Evolutionary conservation across 306 rosid genomes (phyloP), one percentile per base, ranked within the genome.

Genomic region (Vigna unguiculata): DNA sequence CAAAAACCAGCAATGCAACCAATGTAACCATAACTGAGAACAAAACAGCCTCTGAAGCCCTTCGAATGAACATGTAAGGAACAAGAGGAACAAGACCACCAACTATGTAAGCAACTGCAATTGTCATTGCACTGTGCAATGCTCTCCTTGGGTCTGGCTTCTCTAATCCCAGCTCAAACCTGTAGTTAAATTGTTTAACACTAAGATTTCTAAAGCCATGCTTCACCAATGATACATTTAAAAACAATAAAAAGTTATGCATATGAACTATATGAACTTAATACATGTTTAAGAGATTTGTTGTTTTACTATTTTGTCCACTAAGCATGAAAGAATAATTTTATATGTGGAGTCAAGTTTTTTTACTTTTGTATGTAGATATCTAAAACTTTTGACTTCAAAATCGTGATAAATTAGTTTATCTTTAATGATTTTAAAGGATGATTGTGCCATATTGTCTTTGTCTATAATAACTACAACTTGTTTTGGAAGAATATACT

Each of bases 101-200:
- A 80, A 89, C 69, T 49, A 94, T 38, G 84, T 94, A 94, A 60
- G 98, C 88, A 64, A 83, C 2, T 0, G 97, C 97, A 68, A 94
- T 94, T 19, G 98, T 94, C 70, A 88, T 11, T 20, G 97, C 97
- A 78, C 98, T 94, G 12, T 90, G 88, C 10, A 90, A 25, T 68
- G 98, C 98, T 85, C 98, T 94, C 77, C 85, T 90, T 57, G 98
- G 98, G 75, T 94, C 95, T 55, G 98, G 98, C 85, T 92, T 89
- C 77, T 91, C 98, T 61, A 94, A 75, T 75, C 98, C 97, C 58
- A 94, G 86, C 76, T 94, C 97, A 86, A 94, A 94, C 77, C 98
- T 94, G 90, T 75, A 32, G 3, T 80, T 65, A 72, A 15, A 46
- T 16, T 68, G 19, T 40, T 66, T 58, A 25, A 22, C 22, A 25